Evolutionary conservation across 176 grass and related monocot species (phyloP).

Genomic region (Oryza longistaminata): DNA sequence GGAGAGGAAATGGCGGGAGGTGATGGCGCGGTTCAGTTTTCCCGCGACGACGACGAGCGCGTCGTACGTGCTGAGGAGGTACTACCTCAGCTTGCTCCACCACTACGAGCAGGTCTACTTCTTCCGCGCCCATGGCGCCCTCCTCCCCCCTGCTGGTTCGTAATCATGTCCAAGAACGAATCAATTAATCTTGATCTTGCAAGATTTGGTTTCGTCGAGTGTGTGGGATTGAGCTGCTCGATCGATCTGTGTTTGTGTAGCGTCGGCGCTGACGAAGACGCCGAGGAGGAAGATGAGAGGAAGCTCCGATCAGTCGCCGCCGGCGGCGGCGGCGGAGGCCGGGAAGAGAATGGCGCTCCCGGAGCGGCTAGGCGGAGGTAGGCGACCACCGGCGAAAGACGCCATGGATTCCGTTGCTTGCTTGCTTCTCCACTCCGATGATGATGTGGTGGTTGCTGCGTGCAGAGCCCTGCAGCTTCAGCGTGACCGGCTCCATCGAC

Average conservation of each 20-base stretch:
- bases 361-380: slow-evolving; percentile 38
- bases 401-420: neutral
- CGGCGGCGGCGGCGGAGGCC: neutral
- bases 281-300: slow-evolving; percentile 31
- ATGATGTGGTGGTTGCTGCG: neutral
- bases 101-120: slow-evolving; percentile 66
- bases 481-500: slow-evolving; percentile 53
- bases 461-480: slow-evolving; percentile 45
- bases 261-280: slow-evolving; percentile 42
- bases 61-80: slow-evolving; percentile 60
- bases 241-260: neutral
- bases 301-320: neutral
- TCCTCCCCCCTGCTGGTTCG: slow-evolving; percentile 43
- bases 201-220: neutral
- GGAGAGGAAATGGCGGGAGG: slow-evolving; percentile 63
- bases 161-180: neutral
- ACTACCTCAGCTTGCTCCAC: slow-evolving; percentile 55
- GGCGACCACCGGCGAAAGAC: neutral
- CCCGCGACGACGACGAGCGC: slow-evolving; percentile 56
- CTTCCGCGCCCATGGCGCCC: slow-evolving; percentile 44
- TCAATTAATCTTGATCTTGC: neutral
- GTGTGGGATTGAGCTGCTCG: neutral
- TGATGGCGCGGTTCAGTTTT: slow-evolving; percentile 55
- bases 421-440: neutral
- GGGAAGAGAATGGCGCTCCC: slow-evolving; percentile 17